Evolutionary conservation across 1,284 basidiomycete genomes (phyloP), one percentile per base, ranked within the genome.

Genomic region (Laetiporus sulphureus): DNA sequence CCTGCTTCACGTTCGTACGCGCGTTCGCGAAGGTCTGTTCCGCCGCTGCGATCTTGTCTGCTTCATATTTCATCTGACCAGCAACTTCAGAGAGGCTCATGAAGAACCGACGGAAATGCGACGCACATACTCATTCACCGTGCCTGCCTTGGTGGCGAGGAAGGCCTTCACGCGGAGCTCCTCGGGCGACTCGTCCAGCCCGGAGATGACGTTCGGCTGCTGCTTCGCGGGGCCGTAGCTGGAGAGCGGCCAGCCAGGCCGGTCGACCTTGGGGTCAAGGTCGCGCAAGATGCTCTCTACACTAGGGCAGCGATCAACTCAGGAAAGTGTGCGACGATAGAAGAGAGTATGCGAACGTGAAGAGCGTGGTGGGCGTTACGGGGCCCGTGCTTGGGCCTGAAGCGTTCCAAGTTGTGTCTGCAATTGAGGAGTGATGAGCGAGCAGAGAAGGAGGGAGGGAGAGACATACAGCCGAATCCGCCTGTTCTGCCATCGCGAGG

Each of bases 231-330:
- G 78, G 0, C 75, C 91, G 58, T 87, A 96, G 0, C 77, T 83
- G 0, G 89, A 83, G 0, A 94, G 65, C n/a, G 83, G 81, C 84
- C 88, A 97, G 5, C 75, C 42, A 0, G 92, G 93, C 53, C 79
- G 80, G 16, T 91, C 87, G 3, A 61, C 63, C 13, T 61, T 61
- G 5, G 62, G 58, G 3, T 74, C 77, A n/a, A 91, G 55, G 53
- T 91, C 88, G 32, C 64, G 67, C 12, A 58, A 57, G 23, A 89
- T 72, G 1, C 70, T 63, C 12, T 88, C 83, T n/a, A 64, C 52
- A 13, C 83, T 89, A 55, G 34, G 41, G 38, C 13, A 50, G 46
- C 50, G 36, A 20, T 40, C n/a, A n/a, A n/a, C n/a, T 15, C 32
- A 36, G 23, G 29, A 36, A 38, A 41, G 11, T n/a, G 15, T 21